Base-by-base conservation (phyloP, 1,284 basidiomycete genomes). In the Cystobasidium slooffiae region DNA sequence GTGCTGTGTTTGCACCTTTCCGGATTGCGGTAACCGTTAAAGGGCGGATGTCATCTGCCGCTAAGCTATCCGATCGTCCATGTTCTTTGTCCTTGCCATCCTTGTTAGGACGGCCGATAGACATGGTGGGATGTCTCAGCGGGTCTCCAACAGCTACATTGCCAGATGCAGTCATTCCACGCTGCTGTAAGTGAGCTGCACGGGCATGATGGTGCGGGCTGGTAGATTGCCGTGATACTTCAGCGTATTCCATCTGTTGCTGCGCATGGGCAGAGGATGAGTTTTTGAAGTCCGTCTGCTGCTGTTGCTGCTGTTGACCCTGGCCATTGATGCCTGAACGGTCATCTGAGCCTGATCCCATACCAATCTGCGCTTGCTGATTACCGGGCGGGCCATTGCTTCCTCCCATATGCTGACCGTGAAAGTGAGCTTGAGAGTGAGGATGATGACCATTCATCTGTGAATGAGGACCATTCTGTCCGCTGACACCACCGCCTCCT, bases 171-270 rank as follows among this genome's bases (percentile, higher is more conserved):
- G 84, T 83, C 44, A 83, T 83, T 69, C 84, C 84, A 46, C 86
- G 81, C 6, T 85, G 85, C 10, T 85, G 85, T 69, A 87, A 83
- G 46, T 86, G 86, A 16, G 86, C 86, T 22, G 86, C 85, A 31
- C 86, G 81, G 16, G 86, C 86, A 37, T 86, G 85, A 78, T 87
- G 86, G 78, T 87, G 86, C 0, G 86, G 85, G 16, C 85, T 83
- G 8, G 83, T 82, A 1, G 85, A 83, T 61, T 84, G 81, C 53
- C 86, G 81, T n/a, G 85, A 86, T 47, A 79, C 76, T 56, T 77
- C 70, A 12, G 79, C 80, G 49, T 79, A 78, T 24, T 77, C 61
- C 61, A 81, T 78, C 62, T 82, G 81, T 69, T 82, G 80, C 37
- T 81, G 80, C 79, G 79, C 80, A 58, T 81, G 79, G 0, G 77